Evolutionary conservation across 2,329 filamentous ascomycete genomes (phyloP), one percentile per base, ranked within the genome.

Genomic region (Pseudogymnoascus pannorum): DNA sequence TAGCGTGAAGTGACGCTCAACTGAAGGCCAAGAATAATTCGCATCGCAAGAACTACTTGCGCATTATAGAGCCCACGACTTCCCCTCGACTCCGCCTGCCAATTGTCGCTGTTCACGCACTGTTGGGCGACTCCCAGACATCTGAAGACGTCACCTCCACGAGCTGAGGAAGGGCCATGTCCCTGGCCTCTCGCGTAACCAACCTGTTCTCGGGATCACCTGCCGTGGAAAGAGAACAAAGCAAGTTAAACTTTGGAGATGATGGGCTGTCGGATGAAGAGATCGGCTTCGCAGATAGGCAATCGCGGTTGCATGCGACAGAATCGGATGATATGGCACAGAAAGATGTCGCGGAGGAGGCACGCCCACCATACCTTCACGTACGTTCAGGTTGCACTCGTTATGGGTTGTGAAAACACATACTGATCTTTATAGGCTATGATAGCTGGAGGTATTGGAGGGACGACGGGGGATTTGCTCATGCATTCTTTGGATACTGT

Each of bases 401-500:
- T 61, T 11, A 58, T 29, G 58, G 42, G 18, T 58, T 54, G 58
- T 58, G 57, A 63, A 57, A 59, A 40, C 54, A 29, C 58, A 63
- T 65, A 51, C 66, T 69, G 57, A 68, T 61, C 54, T 58, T 63
- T 51, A 60, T 69, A 96, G 91, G 87, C 89, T 73, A 99, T 97
- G 92, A 81, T 99, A 71, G 94, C 94, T 33, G 94, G 94, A 71
- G 94, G 93, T 63, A 79, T 95, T 60, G 94, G 95, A 71, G 94
- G 94, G 60, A 92, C 90, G 14, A 95, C 89, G 61, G 94, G 95
- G 63, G 94, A 99, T 75, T 89, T 99, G 83, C 79, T 99, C 67
- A 99, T 99, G 94, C 94, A 99, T 78, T 97, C 93, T 51, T 83
- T 99, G 71, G 94, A 99, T 75, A 99, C 94, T 0, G 94, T 99